phyloP scores from a whole-genome alignment of 176 grass and related monocot species.

The Musa acuminata region DNA sequence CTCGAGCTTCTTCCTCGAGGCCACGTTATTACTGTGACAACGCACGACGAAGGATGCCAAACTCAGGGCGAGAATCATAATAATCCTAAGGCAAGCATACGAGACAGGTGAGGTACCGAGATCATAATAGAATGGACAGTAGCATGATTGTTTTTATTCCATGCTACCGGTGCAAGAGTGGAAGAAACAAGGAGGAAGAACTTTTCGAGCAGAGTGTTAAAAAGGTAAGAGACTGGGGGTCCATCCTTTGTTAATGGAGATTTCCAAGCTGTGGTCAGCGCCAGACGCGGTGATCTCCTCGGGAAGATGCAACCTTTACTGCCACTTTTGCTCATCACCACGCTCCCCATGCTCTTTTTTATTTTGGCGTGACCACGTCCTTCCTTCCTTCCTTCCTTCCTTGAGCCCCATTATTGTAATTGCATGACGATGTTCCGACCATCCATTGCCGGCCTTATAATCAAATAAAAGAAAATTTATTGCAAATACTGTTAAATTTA shows the following conservation, averaged over 20 bases:
- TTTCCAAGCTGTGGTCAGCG: constrained; percentile 41
- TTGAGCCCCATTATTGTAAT: no score
- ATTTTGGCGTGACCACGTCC: neutral
- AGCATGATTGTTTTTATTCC: constrained; percentile 26
- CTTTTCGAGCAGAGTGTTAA: constrained; percentile 36
- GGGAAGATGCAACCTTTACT: constrained; percentile 15
- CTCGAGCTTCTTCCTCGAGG: neutral
- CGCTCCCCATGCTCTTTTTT: neutral
- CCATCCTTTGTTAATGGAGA: constrained; percentile 18
- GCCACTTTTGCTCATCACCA: neutral
- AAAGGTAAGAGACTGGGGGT: no score
- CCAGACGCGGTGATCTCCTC: constrained; percentile 44
- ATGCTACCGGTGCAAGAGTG: neutral
- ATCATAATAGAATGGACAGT: neutral
- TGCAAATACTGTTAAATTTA: no score
- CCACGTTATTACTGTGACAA: neutral
- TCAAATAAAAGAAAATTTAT: no score
- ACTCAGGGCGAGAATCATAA: no score
- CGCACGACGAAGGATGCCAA: no score
- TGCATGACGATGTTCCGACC: no score
- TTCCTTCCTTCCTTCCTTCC: no score
- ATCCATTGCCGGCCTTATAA: no score
- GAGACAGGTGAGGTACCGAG: no score
- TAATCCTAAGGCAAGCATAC: no score
- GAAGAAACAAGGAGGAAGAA: constrained; percentile 36